These are phyloP conservation scores for Bruguiera hainesii DNA, from an alignment of 441 rosid genomes.

Conservation along the genomic window DNA sequence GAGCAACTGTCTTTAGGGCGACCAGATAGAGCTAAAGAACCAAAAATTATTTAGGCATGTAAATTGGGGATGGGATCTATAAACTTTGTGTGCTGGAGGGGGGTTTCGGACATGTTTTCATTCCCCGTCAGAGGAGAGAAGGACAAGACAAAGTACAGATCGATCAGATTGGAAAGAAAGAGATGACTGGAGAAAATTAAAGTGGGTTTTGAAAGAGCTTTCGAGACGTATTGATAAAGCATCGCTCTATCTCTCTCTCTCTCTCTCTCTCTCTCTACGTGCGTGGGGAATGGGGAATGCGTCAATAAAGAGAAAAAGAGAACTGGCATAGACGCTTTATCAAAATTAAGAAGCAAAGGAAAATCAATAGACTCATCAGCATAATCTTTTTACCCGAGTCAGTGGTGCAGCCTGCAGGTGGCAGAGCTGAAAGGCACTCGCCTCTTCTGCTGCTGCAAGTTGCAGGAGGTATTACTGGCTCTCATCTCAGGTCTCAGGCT, in stretches of 20 bases:
- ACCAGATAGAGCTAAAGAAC: background rate
- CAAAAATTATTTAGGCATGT: background rate
- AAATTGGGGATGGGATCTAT: background rate
- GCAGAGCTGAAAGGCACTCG: background rate
- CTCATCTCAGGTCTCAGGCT: constrained; percentile 18
- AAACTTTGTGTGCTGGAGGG: background rate
- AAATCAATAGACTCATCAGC: constrained; percentile 7
- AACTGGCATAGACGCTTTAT: constrained; percentile 27
- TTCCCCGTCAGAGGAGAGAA: constrained; percentile 8
- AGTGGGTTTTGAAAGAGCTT: constrained; percentile 15
- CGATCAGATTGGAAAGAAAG: constrained; percentile 6
- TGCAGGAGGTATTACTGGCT: background rate
- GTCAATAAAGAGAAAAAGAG: constrained; percentile 13
- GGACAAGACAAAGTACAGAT: constrained; percentile 48
- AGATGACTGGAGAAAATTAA: background rate
- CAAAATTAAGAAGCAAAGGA: constrained; percentile 12
- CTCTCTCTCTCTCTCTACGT: background rate
- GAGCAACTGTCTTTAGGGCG: background rate
- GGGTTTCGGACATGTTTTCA: too few species aligned
- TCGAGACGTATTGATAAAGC: constrained; percentile 18
- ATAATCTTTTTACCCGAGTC: constrained; percentile 11
- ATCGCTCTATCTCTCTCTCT: background rate
- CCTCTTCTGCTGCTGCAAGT: background rate
- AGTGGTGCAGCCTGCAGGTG: constrained; percentile 1
- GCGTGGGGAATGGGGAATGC: too few species aligned